A percentile compares a stretch with the other conserved stretches of the same genome.
phyloP scores from a whole-genome alignment of 768 basidiomycete species.

The Xanthoconium purpureum region DNA sequence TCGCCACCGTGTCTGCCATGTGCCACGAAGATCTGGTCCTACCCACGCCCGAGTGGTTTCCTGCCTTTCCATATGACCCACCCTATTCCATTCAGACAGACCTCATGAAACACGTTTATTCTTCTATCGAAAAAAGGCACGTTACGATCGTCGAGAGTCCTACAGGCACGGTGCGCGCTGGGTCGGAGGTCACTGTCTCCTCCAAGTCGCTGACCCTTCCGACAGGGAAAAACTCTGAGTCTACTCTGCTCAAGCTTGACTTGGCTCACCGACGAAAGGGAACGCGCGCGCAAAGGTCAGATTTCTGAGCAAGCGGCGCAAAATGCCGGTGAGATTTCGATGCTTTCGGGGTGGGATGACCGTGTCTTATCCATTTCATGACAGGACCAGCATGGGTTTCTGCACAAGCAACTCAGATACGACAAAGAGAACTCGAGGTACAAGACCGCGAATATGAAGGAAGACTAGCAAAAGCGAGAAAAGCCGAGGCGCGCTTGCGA shows the following conservation, averaged over 20 bases:
- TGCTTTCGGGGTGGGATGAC: neutral
- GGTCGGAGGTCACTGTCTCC: neutral
- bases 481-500: conserved; percentile 56
- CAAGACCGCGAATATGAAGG: conserved; percentile 65
- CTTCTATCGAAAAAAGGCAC: conserved; percentile 67
- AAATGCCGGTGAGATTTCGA: conserved; percentile 24
- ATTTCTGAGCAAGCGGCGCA: conserved; percentile 35
- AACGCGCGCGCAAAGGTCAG: conserved; percentile 66
- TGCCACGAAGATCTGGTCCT: conserved; percentile 34
- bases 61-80: conserved; percentile 77
- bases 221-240: conserved; percentile 83
- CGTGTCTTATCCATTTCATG: conserved; percentile 24
- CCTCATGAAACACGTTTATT: conserved; percentile 86
- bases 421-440: conserved; percentile 62
- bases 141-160: conserved; percentile 87
- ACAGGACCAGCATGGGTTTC: conserved; percentile 74
- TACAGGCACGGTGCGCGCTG: conserved; percentile 70
- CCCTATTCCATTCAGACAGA: conserved; percentile 84
- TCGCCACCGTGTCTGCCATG: conserved; percentile 4
- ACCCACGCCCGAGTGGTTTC: conserved; percentile 63
- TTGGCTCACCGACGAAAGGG: conserved; percentile 70
- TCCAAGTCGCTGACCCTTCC: neutral
- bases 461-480: conserved; percentile 55
- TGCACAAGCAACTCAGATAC: conserved; percentile 63
- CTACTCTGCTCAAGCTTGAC: conserved; percentile 72